A percentile compares a stretch with the other conserved stretches of the same genome.
These are phyloP conservation scores for Celoporthe dispersa DNA, from an alignment of 2,329 filamentous ascomycete species.

Conservation along the genomic window DNA sequence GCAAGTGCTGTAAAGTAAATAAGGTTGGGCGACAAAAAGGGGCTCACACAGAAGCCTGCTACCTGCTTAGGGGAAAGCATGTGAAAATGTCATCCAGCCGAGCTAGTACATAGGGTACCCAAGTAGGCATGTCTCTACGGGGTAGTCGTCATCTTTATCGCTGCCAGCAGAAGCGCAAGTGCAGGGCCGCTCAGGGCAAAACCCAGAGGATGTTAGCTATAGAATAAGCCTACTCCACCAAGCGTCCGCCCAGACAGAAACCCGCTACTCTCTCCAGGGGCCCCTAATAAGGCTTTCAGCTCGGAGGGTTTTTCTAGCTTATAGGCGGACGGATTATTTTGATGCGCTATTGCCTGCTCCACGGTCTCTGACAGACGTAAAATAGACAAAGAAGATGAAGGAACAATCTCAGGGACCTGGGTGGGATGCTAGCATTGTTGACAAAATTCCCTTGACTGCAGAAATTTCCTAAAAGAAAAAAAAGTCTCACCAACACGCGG, in stretches of 20 bases:
- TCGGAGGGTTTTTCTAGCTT: neutral
- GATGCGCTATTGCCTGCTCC: neutral
- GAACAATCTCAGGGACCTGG: conserved; percentile 3
- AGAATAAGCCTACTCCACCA: neutral
- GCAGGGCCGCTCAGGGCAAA: neutral
- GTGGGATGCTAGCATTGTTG: neutral
- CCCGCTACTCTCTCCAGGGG: neutral
- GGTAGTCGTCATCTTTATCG: neutral
- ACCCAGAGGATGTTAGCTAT: neutral
- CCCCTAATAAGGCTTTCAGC: neutral
- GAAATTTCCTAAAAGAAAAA: neutral
- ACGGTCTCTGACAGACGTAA: neutral
- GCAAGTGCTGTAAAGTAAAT: neutral
- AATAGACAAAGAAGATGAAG: neutral
- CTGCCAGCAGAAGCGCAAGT: neutral
- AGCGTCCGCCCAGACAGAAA: neutral
- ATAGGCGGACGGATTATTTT: neutral
- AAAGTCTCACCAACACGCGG: neutral
- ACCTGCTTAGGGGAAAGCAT: neutral
- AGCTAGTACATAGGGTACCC: neutral
- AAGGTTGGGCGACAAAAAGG: neutral
- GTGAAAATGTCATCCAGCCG: neutral
- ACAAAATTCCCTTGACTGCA: neutral
- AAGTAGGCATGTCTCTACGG: neutral
- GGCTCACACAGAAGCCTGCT: neutral